phyloP scores from a whole-genome alignment of 805 yeast species.

The Candida manassasensis region DNA sequence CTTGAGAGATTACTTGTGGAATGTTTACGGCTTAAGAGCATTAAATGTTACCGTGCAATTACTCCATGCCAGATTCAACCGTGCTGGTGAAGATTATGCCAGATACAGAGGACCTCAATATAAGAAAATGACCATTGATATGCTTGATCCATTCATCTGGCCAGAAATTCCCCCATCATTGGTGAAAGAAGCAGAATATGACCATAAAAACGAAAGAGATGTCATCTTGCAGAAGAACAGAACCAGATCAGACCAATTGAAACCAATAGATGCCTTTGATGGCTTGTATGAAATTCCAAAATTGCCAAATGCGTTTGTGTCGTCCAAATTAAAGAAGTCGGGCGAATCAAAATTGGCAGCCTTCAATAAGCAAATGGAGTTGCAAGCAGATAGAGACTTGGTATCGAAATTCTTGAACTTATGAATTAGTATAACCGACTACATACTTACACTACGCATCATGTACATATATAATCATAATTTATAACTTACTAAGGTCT shows the following conservation, averaged over 20 bases:
- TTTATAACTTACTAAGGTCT: no score
- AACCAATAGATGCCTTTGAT: constrained; percentile 68
- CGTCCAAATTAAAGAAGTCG: constrained; percentile 19
- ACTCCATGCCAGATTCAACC: constrained; percentile 62
- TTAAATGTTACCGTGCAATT: constrained; percentile 83
- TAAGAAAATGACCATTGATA: constrained; percentile 95
- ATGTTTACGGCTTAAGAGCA: constrained; percentile 86
- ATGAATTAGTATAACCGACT: no score
- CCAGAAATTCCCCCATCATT: constrained; percentile 53
- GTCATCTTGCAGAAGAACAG: constrained; percentile 49
- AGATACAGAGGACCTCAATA: constrained; percentile 76
- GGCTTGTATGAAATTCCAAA: constrained; percentile 55
- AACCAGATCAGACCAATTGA: constrained; percentile 58
- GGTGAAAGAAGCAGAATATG: constrained; percentile 29
- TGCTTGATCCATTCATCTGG: constrained; percentile 95
- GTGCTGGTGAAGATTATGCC: constrained; percentile 51
- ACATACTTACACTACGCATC: no score
- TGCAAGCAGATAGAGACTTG: constrained; percentile 23
- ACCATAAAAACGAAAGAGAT: constrained; percentile 41
- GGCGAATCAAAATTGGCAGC: constrained; percentile 17
- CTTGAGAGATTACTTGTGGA: constrained; percentile 87
- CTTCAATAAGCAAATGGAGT: constrained; percentile 18
- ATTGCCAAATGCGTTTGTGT: constrained; percentile 38
- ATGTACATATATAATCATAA: no score
- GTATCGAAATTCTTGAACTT: constrained; percentile 28